Conservation (phyloP, 331 rosid species). For the Dryas integrifolia region DNA sequence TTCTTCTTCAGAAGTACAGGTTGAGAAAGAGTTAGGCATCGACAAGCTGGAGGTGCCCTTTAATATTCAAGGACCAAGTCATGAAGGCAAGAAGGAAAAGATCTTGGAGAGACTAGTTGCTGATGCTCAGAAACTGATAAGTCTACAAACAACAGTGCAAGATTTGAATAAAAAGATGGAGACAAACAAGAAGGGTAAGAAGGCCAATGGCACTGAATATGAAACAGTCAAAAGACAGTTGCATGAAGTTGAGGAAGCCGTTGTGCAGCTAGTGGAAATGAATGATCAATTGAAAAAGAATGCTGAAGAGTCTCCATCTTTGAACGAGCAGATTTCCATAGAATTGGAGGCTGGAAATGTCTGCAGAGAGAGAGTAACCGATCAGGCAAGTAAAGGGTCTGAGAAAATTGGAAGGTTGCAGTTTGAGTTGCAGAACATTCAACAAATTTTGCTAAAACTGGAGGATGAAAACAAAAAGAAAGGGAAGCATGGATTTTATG, state of each 20-base stretch:
- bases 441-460: slow-evolving; percentile 61
- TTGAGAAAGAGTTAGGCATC: slow-evolving; percentile 70
- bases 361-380: slow-evolving; percentile 39
- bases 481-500: slow-evolving; percentile 50
- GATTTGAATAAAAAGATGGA: slow-evolving; percentile 73
- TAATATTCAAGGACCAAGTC: slow-evolving; percentile 35
- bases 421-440: slow-evolving; percentile 87
- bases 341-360: slow-evolving; percentile 51
- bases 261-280: slow-evolving; percentile 47
- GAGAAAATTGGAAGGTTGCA: slow-evolving; percentile 87
- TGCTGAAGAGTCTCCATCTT: slow-evolving; percentile 45
- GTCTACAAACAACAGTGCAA: slow-evolving; percentile 55
- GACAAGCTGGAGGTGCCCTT: slow-evolving; percentile 61
- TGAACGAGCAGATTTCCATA: slow-evolving; percentile 32
- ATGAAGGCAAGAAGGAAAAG: slow-evolving; percentile 54
- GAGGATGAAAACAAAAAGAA: slow-evolving; percentile 54
- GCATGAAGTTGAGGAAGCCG: slow-evolving; percentile 70
- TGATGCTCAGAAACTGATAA: slow-evolving; percentile 62
- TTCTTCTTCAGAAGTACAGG: slow-evolving; percentile 50
- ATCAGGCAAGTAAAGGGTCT: slow-evolving; percentile 62
- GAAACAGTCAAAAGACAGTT: slow-evolving; percentile 69
- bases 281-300: slow-evolving; percentile 59
- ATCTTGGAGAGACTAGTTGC: slow-evolving; percentile 73
- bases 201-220: slow-evolving; percentile 44
- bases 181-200: slow-evolving; percentile 47